A percentile compares a stretch with the other conserved stretches of the same genome.
These are phyloP conservation scores for Coleophoma crateriformis DNA, from an alignment of 2,329 filamentous ascomycete genomes.

Conservation along the genomic window DNA sequence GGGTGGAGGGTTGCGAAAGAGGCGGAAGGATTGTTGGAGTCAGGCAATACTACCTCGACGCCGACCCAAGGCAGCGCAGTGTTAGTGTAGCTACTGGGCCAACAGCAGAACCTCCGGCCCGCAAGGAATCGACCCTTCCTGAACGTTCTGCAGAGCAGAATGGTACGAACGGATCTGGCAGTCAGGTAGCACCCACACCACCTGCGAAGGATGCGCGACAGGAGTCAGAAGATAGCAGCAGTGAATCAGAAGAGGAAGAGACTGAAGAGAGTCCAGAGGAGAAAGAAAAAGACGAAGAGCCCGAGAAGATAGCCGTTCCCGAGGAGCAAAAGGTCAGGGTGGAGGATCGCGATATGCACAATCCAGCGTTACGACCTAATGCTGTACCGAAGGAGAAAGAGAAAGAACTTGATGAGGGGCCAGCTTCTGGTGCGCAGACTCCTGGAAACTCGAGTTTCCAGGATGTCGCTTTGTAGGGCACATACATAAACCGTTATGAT, in stretches of 20 bases:
- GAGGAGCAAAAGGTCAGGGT: conserved; percentile 49
- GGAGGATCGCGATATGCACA: conserved; percentile 46
- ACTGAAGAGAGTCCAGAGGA: conserved; percentile 28
- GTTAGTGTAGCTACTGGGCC: conserved; percentile 14
- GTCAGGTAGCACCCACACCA: conserved; percentile 21
- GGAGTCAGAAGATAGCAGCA: conserved; percentile 15
- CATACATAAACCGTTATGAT: conserved; percentile 5
- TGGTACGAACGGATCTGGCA: conserved; percentile 12
- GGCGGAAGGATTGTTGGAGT: conserved; percentile 91
- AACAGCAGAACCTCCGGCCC: conserved; percentile 5
- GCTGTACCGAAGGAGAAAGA: conserved; percentile 16
- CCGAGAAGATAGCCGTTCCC: conserved; percentile 16
- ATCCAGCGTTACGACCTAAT: conserved; percentile 39
- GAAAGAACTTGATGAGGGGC: conserved; percentile 20
- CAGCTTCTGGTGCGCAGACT: conserved; percentile 32
- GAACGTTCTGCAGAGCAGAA: conserved; percentile 15
- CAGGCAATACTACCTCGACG: conserved; percentile 92
- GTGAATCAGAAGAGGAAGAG: conserved; percentile 22
- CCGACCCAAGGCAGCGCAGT: conserved; percentile 43
- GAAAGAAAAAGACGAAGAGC: conserved; percentile 1
- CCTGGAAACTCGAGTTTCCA: conserved; percentile 56
- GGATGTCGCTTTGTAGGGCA: conserved; percentile 50
- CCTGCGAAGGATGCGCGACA: conserved; percentile 21
- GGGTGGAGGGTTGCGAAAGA: conserved; percentile 93
- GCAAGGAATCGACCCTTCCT: conserved; percentile 10